phyloP scores from a whole-genome alignment of 352 stramenopile genomes.

The Nothophytophthora sp. region DNA sequence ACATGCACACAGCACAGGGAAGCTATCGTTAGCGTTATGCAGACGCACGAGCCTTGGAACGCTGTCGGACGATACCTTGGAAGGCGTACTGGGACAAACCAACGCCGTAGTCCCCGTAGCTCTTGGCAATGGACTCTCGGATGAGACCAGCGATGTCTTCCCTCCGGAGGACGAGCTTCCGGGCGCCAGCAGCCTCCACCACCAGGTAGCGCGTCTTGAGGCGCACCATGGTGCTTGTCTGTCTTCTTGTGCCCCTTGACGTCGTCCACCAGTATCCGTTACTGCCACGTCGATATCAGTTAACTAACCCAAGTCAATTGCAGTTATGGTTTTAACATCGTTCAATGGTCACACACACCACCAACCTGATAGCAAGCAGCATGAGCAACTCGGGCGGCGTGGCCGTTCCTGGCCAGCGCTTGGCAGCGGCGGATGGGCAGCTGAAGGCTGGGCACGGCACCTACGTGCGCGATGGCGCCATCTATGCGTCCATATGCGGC shows the following conservation, averaged over 20 bases:
- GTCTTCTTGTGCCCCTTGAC: too few relatives aligned
- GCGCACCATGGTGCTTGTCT: slow-evolving; percentile 54
- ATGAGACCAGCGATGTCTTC: slow-evolving; percentile 60
- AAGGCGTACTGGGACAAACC: slow-evolving; percentile 77
- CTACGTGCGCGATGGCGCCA: slow-evolving; percentile 59
- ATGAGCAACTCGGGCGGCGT: slow-evolving; percentile 32
- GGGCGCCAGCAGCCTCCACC: slow-evolving; percentile 48
- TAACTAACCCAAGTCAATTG: too few relatives aligned
- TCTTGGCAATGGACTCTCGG: slow-evolving; percentile 64
- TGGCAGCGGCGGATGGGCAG: slow-evolving; percentile 36
- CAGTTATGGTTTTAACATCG: slow-evolving; percentile 1
- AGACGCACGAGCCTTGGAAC: too few relatives aligned
- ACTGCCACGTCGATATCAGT: neutral
- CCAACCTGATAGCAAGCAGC: slow-evolving; percentile 14
- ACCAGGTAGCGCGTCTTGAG: slow-evolving; percentile 81
- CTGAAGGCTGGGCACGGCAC: slow-evolving; percentile 46
- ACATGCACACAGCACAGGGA: too few relatives aligned
- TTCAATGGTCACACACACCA: slow-evolving; percentile 17
- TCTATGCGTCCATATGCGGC: slow-evolving; percentile 75
- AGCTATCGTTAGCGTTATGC: too few relatives aligned
- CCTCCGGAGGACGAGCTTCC: slow-evolving; percentile 54
- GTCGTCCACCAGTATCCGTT: neutral
- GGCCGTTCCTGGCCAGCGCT: slow-evolving; percentile 59
- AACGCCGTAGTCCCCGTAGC: slow-evolving; percentile 70
- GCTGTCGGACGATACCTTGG: too few relatives aligned